A percentile compares a stretch with the other conserved stretches of the same genome.
phyloP scores from a whole-genome alignment of 2,329 filamentous ascomycete genomes.

The Emmonsia crescens region DNA sequence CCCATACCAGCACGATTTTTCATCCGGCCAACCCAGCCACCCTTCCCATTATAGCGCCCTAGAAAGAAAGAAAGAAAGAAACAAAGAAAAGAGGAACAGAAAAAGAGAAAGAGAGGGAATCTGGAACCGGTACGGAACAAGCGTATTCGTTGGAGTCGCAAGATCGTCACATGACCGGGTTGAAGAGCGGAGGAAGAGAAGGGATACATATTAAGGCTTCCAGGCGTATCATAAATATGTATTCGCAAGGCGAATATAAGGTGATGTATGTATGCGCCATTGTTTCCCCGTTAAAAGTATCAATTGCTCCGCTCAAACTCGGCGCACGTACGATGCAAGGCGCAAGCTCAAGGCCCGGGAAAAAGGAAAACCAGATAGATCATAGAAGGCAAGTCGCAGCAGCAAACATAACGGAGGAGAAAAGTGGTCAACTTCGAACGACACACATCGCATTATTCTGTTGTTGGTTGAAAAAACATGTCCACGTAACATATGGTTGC shows the following conservation, averaged over 20 bases:
- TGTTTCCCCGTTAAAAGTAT: not conserved
- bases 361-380: not conserved
- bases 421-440: conserved; percentile 4
- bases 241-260: not conserved
- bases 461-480: conserved; percentile 8
- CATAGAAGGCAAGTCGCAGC: not conserved
- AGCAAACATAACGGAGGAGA: not conserved
- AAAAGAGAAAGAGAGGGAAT: conserved; percentile 13
- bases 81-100: conserved; percentile 18
- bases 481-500: not conserved
- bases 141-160: not conserved
- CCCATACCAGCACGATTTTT: conserved; percentile 12
- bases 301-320: not conserved
- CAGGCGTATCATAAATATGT: not conserved
- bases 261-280: not conserved
- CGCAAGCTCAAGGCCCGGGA: not conserved
- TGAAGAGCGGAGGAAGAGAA: not conserved
- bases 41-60: conserved; percentile 34
- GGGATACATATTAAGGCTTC: not conserved
- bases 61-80: conserved; percentile 13
- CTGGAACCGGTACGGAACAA: not conserved
- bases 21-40: conserved; percentile 26
- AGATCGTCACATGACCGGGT: not conserved
- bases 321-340: not conserved
- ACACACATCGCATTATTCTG: conserved; percentile 3